A percentile compares a stretch with the other conserved stretches of the same genome.
Evolutionary conservation across 441 rosid genomes (phyloP).

Genomic region (Codiaeum variegatum): DNA sequence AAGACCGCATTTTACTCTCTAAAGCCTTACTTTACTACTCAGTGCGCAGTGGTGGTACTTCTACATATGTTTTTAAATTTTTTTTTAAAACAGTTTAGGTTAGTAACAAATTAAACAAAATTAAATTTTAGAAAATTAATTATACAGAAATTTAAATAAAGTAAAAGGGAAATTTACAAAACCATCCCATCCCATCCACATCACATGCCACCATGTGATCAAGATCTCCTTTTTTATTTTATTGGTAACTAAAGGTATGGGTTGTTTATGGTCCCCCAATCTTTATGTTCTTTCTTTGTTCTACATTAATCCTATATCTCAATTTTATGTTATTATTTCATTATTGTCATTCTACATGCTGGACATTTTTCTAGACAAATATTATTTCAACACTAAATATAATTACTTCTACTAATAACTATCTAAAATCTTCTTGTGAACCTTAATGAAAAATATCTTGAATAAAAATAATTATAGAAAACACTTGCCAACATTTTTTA

Average conservation of each 20-base stretch:
- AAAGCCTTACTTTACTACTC: slow-evolving; percentile 29
- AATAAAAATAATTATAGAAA: no score
- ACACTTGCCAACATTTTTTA: no score
- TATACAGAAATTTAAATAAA: not conserved
- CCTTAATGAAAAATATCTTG: no score
- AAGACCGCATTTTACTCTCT: slow-evolving; percentile 21
- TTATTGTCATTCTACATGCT: slow-evolving; percentile 13
- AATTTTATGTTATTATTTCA: slow-evolving; percentile 14
- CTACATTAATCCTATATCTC: slow-evolving; percentile 20
- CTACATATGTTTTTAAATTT: no score
- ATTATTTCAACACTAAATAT: not conserved
- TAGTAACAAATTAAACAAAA: not conserved
- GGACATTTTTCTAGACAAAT: slow-evolving; percentile 13
- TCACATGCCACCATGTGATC: slow-evolving; percentile 62
- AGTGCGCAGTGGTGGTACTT: slow-evolving; percentile 46
- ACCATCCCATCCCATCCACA: slow-evolving; percentile 34
- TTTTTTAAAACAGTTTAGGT: slow-evolving; percentile 18
- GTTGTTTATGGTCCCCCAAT: slow-evolving; percentile 56
- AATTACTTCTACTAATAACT: no score
- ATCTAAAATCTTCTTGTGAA: no score
- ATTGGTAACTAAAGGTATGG: slow-evolving; percentile 48
- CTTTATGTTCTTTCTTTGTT: slow-evolving; percentile 24
- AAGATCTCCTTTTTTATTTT: slow-evolving; percentile 23
- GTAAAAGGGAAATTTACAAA: slow-evolving; percentile 16
- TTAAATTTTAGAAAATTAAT: not conserved